Evolutionary conservation across 1,284 basidiomycete genomes (phyloP).

Genomic region (Tremellales sp.): DNA sequence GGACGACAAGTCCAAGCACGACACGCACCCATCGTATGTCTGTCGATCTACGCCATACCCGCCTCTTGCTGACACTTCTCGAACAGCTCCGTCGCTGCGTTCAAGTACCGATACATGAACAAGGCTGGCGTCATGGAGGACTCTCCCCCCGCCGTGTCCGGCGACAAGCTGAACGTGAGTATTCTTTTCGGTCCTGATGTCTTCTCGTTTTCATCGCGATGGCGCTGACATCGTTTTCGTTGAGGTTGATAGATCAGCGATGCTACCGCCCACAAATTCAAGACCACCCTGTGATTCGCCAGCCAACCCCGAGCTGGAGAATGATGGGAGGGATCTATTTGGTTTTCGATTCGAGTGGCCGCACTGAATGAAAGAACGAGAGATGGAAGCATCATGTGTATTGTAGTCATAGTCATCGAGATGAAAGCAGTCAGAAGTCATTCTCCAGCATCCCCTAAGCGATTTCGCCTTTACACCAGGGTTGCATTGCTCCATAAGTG

Average conservation of each 20-base stretch:
- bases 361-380: slow-evolving; percentile 10
- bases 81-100: slow-evolving; percentile 37
- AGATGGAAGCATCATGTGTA: neutral
- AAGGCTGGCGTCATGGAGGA: slow-evolving; percentile 46
- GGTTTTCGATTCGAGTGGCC: slow-evolving; percentile 24
- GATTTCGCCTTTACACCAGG: too few relatives aligned
- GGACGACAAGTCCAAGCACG: slow-evolving; percentile 40
- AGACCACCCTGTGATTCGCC: slow-evolving; percentile 3
- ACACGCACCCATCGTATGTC: slow-evolving; percentile 38
- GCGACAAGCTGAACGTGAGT: slow-evolving; percentile 37
- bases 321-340: slow-evolving; percentile 14
- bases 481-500: too few relatives aligned
- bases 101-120: slow-evolving; percentile 50
- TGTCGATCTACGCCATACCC: neutral
- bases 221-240: slow-evolving; percentile 6
- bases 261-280: slow-evolving; percentile 15
- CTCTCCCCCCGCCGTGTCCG: slow-evolving; percentile 38
- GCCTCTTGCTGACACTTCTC: slow-evolving; percentile 1
- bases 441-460: too few relatives aligned
- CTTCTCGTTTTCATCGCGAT: neutral
- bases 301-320: neutral
- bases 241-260: slow-evolving; percentile 15
- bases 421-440: too few relatives aligned
- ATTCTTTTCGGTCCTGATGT: neutral
- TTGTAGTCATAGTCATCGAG: neutral